Evolutionary conservation across 768 basidiomycete genomes (phyloP).

Genomic region (Suillus paluster): DNA sequence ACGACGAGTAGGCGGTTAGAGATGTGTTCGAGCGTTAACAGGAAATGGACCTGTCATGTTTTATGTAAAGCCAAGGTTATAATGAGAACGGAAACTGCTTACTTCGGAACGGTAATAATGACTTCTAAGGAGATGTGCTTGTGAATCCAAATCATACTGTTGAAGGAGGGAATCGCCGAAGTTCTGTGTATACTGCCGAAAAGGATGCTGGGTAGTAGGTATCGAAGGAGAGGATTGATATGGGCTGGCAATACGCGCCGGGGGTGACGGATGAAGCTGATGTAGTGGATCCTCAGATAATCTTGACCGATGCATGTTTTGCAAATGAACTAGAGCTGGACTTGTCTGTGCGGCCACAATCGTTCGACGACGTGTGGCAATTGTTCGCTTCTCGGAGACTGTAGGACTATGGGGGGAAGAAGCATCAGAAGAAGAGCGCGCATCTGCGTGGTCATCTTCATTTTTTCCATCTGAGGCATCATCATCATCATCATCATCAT

Average conservation of each 20-base stretch:
- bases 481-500: constrained; percentile 52
- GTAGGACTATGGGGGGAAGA: constrained; percentile 19
- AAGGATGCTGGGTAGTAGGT: constrained; percentile 48
- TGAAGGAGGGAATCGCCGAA: constrained; percentile 62
- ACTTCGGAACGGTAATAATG: constrained; percentile 92
- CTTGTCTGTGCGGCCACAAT: constrained; percentile 72
- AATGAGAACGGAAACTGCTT: constrained; percentile 25
- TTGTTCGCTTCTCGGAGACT: constrained; percentile 14
- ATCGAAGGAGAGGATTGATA: constrained; percentile 79
- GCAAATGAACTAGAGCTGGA: constrained; percentile 69
- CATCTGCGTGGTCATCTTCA: constrained; percentile 26
- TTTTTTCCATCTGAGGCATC: constrained; percentile 49
- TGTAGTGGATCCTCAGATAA: constrained; percentile 78
- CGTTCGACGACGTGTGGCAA: constrained; percentile 47
- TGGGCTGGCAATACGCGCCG: constrained; percentile 43
- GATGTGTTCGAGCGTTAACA: constrained; percentile 89
- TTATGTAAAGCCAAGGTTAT: constrained; percentile 12
- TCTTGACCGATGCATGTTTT: constrained; percentile 53
- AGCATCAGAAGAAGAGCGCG: constrained; percentile 14
- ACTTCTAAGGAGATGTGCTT: constrained; percentile 74
- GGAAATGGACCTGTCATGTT: constrained; percentile 72
- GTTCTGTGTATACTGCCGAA: constrained; percentile 48
- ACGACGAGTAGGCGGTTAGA: constrained; percentile 90
- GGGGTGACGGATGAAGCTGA: constrained; percentile 56
- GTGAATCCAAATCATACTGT: constrained; percentile 68